Evolutionary conservation across 208 protist species (phyloP).

Genomic region (Crithidia bombi): DNA sequence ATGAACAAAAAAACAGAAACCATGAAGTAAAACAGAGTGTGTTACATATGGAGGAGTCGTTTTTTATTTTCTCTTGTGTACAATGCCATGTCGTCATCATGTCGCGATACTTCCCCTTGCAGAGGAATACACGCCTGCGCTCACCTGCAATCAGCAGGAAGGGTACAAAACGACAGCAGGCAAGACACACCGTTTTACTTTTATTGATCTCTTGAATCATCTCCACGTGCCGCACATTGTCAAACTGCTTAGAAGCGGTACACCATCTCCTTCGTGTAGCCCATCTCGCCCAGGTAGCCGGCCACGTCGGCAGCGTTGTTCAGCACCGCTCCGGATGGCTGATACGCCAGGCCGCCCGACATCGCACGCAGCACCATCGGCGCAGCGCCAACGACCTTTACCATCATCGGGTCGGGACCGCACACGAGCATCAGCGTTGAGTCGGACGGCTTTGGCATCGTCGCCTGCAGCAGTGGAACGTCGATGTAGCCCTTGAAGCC

Average conservation of each 20-base stretch:
- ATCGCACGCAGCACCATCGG: constrained; percentile 66
- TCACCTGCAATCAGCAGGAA: no score
- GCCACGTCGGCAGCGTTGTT: constrained; percentile 82
- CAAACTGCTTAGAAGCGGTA: constrained; percentile 75
- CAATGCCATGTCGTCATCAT: neutral
- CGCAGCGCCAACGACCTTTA: constrained; percentile 63
- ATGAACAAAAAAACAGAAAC: neutral
- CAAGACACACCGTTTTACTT: neutral
- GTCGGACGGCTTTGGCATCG: constrained; percentile 74
- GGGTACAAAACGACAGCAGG: no score
- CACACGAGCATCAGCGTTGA: constrained; percentile 87
- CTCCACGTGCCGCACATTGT: neutral
- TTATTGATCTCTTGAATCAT: neutral
- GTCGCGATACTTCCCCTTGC: no score
- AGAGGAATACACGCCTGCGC: no score
- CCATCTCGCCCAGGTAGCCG: constrained; percentile 72
- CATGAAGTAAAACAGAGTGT: neutral
- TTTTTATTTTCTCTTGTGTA: neutral
- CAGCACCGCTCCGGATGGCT: constrained; percentile 73
- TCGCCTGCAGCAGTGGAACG: constrained; percentile 67
- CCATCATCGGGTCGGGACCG: constrained; percentile 89
- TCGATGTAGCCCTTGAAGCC: constrained; percentile 85
- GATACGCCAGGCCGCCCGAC: constrained; percentile 75
- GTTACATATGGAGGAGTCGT: neutral
- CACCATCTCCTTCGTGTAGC: constrained; percentile 84